A percentile compares a stretch with the other conserved stretches of the same genome.
These are phyloP conservation scores for Mariannaea elegans DNA, from an alignment of 2,329 filamentous ascomycete genomes.

Conservation along the genomic window DNA sequence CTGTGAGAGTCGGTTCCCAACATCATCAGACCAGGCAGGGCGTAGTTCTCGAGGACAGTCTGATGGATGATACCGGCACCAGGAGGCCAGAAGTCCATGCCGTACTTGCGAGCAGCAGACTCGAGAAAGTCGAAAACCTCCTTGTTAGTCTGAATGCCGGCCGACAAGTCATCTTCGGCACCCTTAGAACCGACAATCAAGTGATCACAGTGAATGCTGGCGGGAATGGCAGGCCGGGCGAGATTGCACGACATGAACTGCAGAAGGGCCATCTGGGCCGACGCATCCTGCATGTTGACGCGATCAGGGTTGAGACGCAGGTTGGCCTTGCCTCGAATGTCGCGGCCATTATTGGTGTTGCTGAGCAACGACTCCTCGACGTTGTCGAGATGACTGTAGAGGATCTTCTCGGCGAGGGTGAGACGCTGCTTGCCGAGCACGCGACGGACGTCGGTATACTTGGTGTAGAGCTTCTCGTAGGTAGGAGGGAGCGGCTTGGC, in stretches of 20 bases:
- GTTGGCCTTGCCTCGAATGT: conserved; percentile 88
- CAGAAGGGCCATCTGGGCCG: conserved; percentile 95
- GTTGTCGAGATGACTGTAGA: conserved; percentile 94
- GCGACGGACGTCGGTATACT: conserved; percentile 77
- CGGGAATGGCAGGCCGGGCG: conserved; percentile 88
- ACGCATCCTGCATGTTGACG: conserved; percentile 99
- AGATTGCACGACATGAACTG: conserved; percentile 99
- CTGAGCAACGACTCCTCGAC: conserved; percentile 87
- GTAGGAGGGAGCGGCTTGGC: conserved; percentile 67
- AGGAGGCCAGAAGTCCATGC: conserved; percentile 95
- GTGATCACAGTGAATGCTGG: conserved; percentile 98
- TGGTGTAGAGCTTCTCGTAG: conserved; percentile 82
- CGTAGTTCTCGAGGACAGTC: conserved; percentile 97
- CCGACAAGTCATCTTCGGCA: conserved; percentile 83
- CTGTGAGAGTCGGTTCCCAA: conserved; percentile 97
- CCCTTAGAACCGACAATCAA: conserved; percentile 96
- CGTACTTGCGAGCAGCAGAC: conserved; percentile 88
- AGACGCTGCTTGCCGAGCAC: conserved; percentile 75
- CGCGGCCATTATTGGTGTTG: conserved; percentile 82
- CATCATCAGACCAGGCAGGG: conserved; percentile 98
- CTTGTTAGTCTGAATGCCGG: conserved; percentile 89
- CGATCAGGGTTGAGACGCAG: conserved; percentile 97
- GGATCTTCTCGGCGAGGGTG: conserved; percentile 96
- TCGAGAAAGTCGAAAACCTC: conserved; percentile 98
- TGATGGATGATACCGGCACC: conserved; percentile 97